Evolutionary conservation across 208 protist species (phyloP), one percentile per base, ranked within the genome.

Genomic region (Perkinsela sp.): DNA sequence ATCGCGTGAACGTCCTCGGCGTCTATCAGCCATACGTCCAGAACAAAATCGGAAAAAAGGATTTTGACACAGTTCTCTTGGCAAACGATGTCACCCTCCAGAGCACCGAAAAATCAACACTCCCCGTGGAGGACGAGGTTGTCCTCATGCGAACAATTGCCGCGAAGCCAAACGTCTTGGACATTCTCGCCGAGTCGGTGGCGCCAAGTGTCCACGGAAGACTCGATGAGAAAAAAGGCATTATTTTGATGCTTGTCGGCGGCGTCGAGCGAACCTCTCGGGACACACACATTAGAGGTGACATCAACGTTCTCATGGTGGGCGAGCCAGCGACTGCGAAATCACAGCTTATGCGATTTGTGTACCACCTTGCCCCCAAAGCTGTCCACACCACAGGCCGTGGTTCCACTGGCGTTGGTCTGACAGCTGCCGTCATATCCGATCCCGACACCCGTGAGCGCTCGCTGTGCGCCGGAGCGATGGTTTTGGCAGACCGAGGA

Each of bases 241-340:
- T 99, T 15, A 72, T 99, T 1, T 79, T 98, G 1, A 72, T 96
- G 66, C 83, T 99, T 68, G 75, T 98, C 6, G 96, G 96, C 30
- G 97, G 96, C 6, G 79, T 89, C 0, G 95, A 98, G 77, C 85
- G 90, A 16, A 87, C 86, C 66, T 94, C 93, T 66, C 90, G 94
- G 70, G 89, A 90, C 72, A 83, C 84, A 0, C 93, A 74, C 88
- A 94, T 94, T 57, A 97, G 70, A 75, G 97, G 92, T n/a, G 94
- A 98, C 75, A 96, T 98, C 73, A 97, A 99, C 82, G 74, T 99
- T 0, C 75, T 99, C 0, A 80, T 99, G 69, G 89, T 99, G 28
- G 97, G 97, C 30, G 97, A 99, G 77, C 97, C 97, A 0, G 97
- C 95, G 0, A 98, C 95, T 15, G 96, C 96, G 30, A 99, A 99